Base-by-base conservation (phyloP, 805 yeast species). In the Yamadazyma philogaea region DNA sequence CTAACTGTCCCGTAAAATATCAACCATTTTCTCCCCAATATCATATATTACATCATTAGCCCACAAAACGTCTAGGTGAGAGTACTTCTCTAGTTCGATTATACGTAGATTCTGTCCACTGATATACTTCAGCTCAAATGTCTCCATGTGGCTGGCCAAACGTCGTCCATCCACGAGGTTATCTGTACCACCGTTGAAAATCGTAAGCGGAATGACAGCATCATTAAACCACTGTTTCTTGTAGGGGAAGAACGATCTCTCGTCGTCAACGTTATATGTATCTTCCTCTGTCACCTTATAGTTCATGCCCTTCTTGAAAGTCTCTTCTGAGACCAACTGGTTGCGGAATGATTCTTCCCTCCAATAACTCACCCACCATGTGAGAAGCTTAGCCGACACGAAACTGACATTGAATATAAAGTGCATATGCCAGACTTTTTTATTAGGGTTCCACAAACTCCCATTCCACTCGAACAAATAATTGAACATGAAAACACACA, bases 31-130 rank as follows among this genome's bases (percentile, higher is more conserved):
- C 38, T 60, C 62, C 1, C 95, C 96, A 16, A 91, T 76, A 34
- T 71, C 74, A 3, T 78, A 79, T 20, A 78, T 70, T 1, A 82
- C 81, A 56, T 87, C 90, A 54, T 77, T 80, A 0, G 97, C 91
- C 99, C 99, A 91, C 11, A 90, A 68, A 0, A 89, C 96, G 62
- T 91, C 99, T 40, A 91, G 65, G 61, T 91, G 99, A 14, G 89
- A 79, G 59, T 91, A 91, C 7, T 72, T 75, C 0, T 77, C 75
- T 5, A 91, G 46, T 38, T 73, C 74, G 16, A 68, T 54, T 16
- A 65, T 62, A 11, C 60, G 49, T 60, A 75, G 47, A 60, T 68
- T 54, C 26, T 47, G 59, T 47, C 68, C 69, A 31, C 54, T 60
- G 24, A 46, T 47, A 47, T 65, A 75, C 1, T 53, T 48, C 1